Evolutionary conservation across 2,329 filamentous ascomycete species (phyloP).

Genomic region (Scedosporium apiospermum): DNA sequence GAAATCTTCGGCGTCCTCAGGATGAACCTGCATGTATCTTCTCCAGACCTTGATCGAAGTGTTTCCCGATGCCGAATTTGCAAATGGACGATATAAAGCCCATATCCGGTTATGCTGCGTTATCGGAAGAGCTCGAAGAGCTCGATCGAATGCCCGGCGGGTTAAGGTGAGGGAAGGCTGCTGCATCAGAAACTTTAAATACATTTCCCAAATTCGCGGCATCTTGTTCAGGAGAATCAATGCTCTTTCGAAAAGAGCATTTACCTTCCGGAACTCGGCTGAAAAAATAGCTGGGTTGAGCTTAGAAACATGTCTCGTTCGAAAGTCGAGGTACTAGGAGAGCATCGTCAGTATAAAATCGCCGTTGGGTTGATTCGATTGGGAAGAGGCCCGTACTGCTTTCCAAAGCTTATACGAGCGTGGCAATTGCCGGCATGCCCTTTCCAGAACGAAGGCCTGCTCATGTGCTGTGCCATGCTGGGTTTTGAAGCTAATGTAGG

Average conservation of each 20-base stretch:
- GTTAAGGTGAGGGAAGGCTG: constrained; percentile 88
- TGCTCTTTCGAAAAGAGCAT: constrained; percentile 85
- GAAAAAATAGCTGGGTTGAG: constrained; percentile 75
- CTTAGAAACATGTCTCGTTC: constrained; percentile 69
- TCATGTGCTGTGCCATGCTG: constrained; percentile 78
- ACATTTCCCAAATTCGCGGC: constrained; percentile 98
- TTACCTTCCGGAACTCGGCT: constrained; percentile 84
- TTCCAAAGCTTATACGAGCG: constrained; percentile 99
- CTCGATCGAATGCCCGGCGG: constrained; percentile 82
- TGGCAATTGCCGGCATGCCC: constrained; percentile 81
- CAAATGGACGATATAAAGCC: constrained; percentile 84
- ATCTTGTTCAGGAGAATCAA: constrained; percentile 96
- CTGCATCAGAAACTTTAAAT: constrained; percentile 78
- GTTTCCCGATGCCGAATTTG: constrained; percentile 78
- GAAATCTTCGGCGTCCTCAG: constrained; percentile 90
- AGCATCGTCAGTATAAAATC: constrained; percentile 4
- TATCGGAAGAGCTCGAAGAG: constrained; percentile 80
- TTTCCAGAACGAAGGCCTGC: constrained; percentile 79
- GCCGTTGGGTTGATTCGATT: not conserved
- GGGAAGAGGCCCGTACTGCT: constrained; percentile 45
- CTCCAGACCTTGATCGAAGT: constrained; percentile 92
- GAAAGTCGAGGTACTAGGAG: constrained; percentile 69
- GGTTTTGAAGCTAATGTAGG: constrained; percentile 85
- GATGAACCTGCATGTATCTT: constrained; percentile 93
- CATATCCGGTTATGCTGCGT: constrained; percentile 95